Evolutionary conservation across 2,329 filamentous ascomycete genomes (phyloP).

Genomic region (Dactylella cylindrospora): DNA sequence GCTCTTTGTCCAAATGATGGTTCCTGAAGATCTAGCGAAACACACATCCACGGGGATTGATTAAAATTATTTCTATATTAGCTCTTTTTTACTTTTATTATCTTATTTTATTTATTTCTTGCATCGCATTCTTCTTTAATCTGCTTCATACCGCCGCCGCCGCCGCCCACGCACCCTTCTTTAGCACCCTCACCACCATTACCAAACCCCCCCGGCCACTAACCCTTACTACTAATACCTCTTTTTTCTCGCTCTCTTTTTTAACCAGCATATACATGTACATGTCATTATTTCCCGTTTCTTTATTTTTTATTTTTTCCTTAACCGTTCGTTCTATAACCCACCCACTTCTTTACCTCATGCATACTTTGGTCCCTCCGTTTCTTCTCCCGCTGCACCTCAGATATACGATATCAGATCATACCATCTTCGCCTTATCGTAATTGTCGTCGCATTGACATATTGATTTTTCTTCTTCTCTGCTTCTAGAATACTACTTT

Average conservation of each 20-base stretch:
- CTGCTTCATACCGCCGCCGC: conserved; percentile 44
- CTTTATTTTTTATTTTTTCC: no score
- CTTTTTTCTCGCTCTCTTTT: neutral
- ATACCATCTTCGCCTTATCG: no score
- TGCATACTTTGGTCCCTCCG: conserved; percentile 1
- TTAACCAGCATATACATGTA: no score
- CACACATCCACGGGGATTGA: conserved; percentile 33
- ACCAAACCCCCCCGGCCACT: conserved; percentile 3
- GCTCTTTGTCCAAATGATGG: conserved; percentile 2
- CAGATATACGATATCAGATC: conserved; percentile 32
- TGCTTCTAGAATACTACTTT: conserved; percentile 16
- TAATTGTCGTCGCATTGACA: no score
- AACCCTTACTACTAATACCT: neutral
- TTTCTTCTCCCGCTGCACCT: conserved; percentile 28
- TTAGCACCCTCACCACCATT: conserved; percentile 16
- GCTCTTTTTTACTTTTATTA: conserved; percentile 24
- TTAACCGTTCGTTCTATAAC: no score
- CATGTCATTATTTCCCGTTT: no score
- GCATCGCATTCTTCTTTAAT: conserved; percentile 44
- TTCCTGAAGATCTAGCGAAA: conserved; percentile 44
- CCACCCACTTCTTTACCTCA: no score
- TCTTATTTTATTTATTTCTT: conserved; percentile 27
- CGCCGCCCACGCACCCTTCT: conserved; percentile 6
- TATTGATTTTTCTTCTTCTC: conserved; percentile 4
- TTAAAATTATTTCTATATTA: conserved; percentile 43